Base-by-base conservation (phyloP, 345 rosid species). In the Camelina laxa region DNA sequence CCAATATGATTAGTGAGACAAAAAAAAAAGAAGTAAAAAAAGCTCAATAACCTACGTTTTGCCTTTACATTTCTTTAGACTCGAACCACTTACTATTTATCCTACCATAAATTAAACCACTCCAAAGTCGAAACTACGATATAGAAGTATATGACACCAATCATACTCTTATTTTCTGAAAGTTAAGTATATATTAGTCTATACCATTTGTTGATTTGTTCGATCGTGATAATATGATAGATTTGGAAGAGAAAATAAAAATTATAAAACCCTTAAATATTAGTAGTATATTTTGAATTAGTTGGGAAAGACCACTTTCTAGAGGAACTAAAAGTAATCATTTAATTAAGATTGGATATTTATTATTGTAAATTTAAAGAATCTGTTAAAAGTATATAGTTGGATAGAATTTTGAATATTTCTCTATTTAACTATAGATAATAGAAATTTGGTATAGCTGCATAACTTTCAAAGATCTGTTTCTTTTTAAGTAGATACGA, bases 371-470 rank as follows among this genome's bases (percentile, higher is more conserved):
- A 24, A 24, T 24, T 24, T 24, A 24, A 24, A 24, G 30, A 24
- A 24, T 24, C 5, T 24, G 30, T 24, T 2, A 24, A 24, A 24
- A 22, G n/a, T n/a, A n/a, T n/a, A n/a, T n/a, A 27, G 55, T 73
- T 64, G 44, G 36, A 39, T 54, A 53, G 47, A 19, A 41, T 41
- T 53, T 58, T 44, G 19, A 65, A 74, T 65, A 12, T 10, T 56
- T 45, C 24, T 7, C 4, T 56, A 56, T 44, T n/a, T 42, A 65
- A 56, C 57, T 14, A n/a, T n/a, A n/a, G n/a, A n/a, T n/a, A n/a
- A n/a, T n/a, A n/a, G n/a, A n/a, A n/a, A n/a, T n/a, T 16, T 50
- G 62, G 47, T 75, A 38, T 27, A 67, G 20, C 62, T 67, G 48
- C 67, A 60, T 50, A 59, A 17, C 68, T 39, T 59, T 67, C 62